Evolutionary conservation across 441 rosid species (phyloP).

Genomic region (Lepidium campestre): DNA sequence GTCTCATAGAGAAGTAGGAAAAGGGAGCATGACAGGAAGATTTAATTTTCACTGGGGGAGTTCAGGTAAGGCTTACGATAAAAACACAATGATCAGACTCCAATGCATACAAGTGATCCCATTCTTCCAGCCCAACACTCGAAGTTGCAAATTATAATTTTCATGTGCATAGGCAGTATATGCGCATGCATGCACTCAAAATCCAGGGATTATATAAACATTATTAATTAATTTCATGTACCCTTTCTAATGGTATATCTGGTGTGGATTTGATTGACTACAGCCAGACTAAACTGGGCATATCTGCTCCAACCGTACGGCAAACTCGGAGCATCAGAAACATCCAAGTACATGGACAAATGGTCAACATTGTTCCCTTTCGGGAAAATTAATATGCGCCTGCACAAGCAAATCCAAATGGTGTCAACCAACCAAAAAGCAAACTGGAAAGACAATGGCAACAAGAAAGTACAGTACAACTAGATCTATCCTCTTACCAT

Average conservation of each 20-base stretch:
- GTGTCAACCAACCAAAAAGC: slow-evolving; percentile 13
- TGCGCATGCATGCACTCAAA: slow-evolving; percentile 5
- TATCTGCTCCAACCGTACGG: slow-evolving; percentile 75
- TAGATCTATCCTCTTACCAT: slow-evolving; percentile 22
- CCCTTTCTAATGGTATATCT: slow-evolving; percentile 52
- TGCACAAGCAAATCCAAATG: slow-evolving; percentile 23
- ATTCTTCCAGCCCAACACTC: slow-evolving; percentile 3
- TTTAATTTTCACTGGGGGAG: neutral
- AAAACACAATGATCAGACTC: neutral
- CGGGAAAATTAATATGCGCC: slow-evolving; percentile 68
- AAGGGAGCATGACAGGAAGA: neutral
- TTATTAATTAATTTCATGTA: slow-evolving; percentile 4
- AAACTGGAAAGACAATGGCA: neutral
- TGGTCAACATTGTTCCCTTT: slow-evolving; percentile 74
- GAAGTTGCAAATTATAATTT: neutral
- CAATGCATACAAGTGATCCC: neutral
- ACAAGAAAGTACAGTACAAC: neutral
- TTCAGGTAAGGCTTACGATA: neutral
- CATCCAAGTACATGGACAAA: slow-evolving; percentile 70
- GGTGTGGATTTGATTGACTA: slow-evolving; percentile 51
- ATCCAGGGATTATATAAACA: neutral
- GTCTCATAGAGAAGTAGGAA: neutral
- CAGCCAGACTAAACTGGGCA: slow-evolving; percentile 67
- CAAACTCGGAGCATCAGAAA: slow-evolving; percentile 51
- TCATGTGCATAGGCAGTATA: neutral